phyloP scores from a whole-genome alignment of 306 rosid species.

The Argentina anserina region DNA sequence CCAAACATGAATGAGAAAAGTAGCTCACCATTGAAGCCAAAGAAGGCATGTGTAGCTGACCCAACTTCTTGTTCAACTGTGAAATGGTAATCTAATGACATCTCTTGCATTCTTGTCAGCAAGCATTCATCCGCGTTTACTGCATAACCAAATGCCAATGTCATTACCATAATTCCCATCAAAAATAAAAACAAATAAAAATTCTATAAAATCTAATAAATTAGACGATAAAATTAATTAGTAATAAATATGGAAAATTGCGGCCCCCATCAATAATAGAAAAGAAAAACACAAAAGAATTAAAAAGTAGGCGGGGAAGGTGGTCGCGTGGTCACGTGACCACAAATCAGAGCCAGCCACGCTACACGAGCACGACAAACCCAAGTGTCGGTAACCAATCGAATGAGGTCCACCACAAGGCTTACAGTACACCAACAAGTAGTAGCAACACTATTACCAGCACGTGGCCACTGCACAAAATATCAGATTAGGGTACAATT shows the following conservation, averaged over 20 bases:
- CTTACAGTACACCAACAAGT: conserved; percentile 3
- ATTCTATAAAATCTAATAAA: background rate
- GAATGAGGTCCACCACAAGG: conserved; percentile 24
- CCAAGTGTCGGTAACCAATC: conserved; percentile 63
- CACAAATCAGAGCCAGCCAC: conserved; percentile 31
- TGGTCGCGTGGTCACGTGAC: conserved; percentile 31
- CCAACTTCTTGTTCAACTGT: conserved; percentile 99
- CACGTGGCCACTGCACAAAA: conserved; percentile 54
- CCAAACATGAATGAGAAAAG: background rate
- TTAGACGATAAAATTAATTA: background rate
- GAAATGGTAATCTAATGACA: conserved; percentile 98
- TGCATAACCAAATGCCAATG: conserved; percentile 21
- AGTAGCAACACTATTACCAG: conserved; percentile 21
- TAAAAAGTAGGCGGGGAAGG: background rate
- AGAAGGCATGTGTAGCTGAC: conserved; percentile 96
- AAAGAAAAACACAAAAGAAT: conserved; percentile 7
- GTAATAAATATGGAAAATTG: conserved; percentile 2
- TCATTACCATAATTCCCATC: background rate
- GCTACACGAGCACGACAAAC: conserved; percentile 31
- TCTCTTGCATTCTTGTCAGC: conserved; percentile 98
- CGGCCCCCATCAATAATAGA: conserved; percentile 29
- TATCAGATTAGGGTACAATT: background rate
- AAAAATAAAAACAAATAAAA: background rate
- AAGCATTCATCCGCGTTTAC: conserved; percentile 88
- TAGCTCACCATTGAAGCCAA: conserved; percentile 83